Evolutionary conservation across 106 monocot genomes (phyloP).

Genomic region (Triglochin maritima): DNA sequence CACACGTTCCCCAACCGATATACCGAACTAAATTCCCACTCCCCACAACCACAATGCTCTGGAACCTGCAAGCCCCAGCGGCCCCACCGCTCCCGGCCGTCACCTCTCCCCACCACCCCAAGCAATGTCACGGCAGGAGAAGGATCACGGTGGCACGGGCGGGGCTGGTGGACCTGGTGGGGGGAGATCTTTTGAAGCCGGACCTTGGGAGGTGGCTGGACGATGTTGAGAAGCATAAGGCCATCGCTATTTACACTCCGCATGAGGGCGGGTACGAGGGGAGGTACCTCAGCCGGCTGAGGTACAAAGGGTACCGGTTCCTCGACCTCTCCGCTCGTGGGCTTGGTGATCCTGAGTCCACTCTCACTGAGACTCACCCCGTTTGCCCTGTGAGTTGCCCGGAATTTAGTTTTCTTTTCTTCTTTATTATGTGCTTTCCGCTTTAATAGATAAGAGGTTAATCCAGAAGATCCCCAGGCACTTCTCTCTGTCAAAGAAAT

Average conservation of each 20-base stretch:
- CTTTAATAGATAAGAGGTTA: conserved; percentile 17
- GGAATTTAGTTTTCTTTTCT: too few relatives aligned
- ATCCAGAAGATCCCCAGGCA: conserved; percentile 11
- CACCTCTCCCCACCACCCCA: too few relatives aligned
- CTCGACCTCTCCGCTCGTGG: conserved; percentile 74
- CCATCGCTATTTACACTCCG: conserved; percentile 68
- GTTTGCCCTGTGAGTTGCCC: conserved; percentile 61
- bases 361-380: conserved; percentile 79
- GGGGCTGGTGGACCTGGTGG: conserved; percentile 43
- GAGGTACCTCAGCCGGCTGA: conserved; percentile 62
- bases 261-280: conserved; percentile 94
- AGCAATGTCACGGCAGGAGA: too few relatives aligned
- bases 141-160: conserved; percentile 3
- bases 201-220: conserved; percentile 78
- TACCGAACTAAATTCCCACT: too few relatives aligned
- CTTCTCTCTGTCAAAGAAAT: background rate
- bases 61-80: too few relatives aligned
- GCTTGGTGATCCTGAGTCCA: conserved; percentile 83
- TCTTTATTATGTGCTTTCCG: too few relatives aligned
- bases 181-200: conserved; percentile 66
- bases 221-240: conserved; percentile 89
- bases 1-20: too few relatives aligned
- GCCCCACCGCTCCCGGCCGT: too few relatives aligned
- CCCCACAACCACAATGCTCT: too few relatives aligned
- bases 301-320: conserved; percentile 75